phyloP scores from a whole-genome alignment of 2,329 filamentous ascomycete genomes.

The Graphilbum fragrans region DNA sequence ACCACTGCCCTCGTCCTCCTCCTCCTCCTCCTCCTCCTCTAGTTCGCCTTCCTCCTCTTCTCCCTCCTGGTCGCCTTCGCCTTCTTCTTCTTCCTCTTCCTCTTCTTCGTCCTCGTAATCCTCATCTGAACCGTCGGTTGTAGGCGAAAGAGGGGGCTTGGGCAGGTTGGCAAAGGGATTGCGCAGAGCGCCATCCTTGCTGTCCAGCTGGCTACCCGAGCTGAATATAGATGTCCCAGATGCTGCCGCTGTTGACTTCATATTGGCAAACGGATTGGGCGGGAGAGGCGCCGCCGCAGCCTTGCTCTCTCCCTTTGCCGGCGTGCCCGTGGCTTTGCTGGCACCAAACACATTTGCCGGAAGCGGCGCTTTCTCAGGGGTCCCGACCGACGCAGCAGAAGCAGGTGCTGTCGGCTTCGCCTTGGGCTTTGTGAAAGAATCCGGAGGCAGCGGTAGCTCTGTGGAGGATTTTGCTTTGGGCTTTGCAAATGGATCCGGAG shows the following conservation, averaged over 20 bases:
- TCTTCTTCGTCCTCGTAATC: constrained; percentile 19
- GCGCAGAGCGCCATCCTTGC: not conserved
- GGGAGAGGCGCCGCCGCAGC: constrained; percentile 7
- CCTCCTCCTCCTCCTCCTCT: constrained; percentile 27
- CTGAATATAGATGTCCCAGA: constrained; percentile 6
- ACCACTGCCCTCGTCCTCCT: constrained; percentile 49
- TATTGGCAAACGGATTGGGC: constrained; percentile 3
- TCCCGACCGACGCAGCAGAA: too few relatives aligned
- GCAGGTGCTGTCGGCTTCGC: too few relatives aligned
- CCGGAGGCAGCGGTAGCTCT: constrained; percentile 14
- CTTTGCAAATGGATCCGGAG: constrained; percentile 3
- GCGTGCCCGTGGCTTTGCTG: constrained; percentile 14
- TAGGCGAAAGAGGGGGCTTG: constrained; percentile 8
- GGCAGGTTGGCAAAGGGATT: constrained; percentile 11
- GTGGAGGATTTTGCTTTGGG: not conserved
- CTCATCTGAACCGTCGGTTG: constrained; percentile 8
- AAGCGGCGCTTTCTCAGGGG: too few relatives aligned
- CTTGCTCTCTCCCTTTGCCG: constrained; percentile 15
- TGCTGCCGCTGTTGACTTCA: constrained; percentile 1
- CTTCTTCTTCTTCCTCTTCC: constrained; percentile 24
- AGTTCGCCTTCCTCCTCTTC: constrained; percentile 26
- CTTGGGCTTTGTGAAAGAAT: too few relatives aligned
- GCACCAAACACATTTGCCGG: too few relatives aligned
- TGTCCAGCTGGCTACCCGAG: constrained; percentile 3
- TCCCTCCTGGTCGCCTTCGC: constrained; percentile 28